Percentiles rank a stretch among this genome's conserved stretches.
These are phyloP conservation scores for Talaromyces sp. DNA, from an alignment of 2,329 filamentous ascomycete species.

Conservation along the genomic window DNA sequence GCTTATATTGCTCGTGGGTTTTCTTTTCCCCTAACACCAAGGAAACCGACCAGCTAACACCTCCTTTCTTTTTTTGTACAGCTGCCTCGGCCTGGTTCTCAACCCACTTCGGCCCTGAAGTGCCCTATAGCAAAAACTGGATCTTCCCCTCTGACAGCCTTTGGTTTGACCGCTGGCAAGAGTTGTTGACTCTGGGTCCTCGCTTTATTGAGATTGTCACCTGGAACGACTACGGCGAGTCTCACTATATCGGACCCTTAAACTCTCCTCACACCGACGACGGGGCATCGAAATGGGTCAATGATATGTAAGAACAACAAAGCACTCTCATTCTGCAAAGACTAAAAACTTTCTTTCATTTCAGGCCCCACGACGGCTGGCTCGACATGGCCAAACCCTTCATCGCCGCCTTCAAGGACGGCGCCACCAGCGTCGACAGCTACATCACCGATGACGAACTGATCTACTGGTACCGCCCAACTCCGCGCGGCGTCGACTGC, in stretches of 20 bases:
- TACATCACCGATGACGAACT: slow-evolving; percentile 48
- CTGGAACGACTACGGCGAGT: slow-evolving; percentile 54
- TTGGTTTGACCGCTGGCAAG: slow-evolving; percentile 41
- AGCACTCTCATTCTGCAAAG: background rate
- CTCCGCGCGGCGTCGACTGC: slow-evolving; percentile 44
- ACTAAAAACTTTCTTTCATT: background rate
- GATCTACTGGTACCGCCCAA: slow-evolving; percentile 55
- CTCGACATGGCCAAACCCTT: slow-evolving; percentile 52
- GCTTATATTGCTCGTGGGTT: slow-evolving; percentile 46
- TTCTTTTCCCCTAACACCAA: background rate
- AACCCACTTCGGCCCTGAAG: slow-evolving; percentile 45
- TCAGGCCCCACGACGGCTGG: slow-evolving; percentile 48
- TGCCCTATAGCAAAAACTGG: slow-evolving; percentile 51
- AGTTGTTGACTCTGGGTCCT: slow-evolving; percentile 43
- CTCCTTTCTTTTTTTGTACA: slow-evolving; percentile 17
- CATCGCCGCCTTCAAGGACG: slow-evolving; percentile 51
- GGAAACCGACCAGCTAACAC: background rate
- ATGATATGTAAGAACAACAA: slow-evolving; percentile 40
- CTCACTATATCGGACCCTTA: slow-evolving; percentile 51
- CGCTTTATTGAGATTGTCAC: slow-evolving; percentile 47
- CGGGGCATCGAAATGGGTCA: slow-evolving; percentile 46
- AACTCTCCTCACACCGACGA: slow-evolving; percentile 35
- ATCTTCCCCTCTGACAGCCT: slow-evolving; percentile 43
- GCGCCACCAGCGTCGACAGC: slow-evolving; percentile 25
- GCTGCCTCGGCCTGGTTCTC: slow-evolving; percentile 50